Conservation (phyloP, 495 filamentous ascomycete genomes). For the Penicillium turbatum region DNA sequence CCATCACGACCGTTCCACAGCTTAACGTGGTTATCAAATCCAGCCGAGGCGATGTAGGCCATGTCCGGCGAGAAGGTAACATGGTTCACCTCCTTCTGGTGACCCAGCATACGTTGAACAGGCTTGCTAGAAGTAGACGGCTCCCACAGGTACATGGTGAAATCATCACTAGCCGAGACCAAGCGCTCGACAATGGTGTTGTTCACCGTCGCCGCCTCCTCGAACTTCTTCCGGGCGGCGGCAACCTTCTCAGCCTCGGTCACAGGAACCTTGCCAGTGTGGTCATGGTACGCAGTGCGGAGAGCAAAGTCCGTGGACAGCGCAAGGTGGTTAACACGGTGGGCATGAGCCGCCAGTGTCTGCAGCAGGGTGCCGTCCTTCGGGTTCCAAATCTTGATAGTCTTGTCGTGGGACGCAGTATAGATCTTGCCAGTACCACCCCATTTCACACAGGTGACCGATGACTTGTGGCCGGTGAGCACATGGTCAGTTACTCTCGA, state of each 20-base stretch:
- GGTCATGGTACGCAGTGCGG: conserved; percentile 82
- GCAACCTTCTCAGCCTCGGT: conserved; percentile 64
- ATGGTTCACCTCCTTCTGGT: conserved; percentile 95
- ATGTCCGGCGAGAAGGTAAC: conserved; percentile 92
- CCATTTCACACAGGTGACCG: conserved; percentile 90
- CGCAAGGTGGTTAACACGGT: conserved; percentile 95
- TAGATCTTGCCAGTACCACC: conserved; percentile 86
- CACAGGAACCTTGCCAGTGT: conserved; percentile 65
- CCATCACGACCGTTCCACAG: conserved; percentile 73
- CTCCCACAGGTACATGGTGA: conserved; percentile 96
- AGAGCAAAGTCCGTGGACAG: conserved; percentile 91
- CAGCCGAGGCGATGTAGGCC: conserved; percentile 75
- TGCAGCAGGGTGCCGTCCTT: conserved; percentile 72
- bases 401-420: conserved; percentile 87
- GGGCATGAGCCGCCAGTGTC: conserved; percentile 76
- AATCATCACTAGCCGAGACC: conserved; percentile 90
- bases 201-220: conserved; percentile 76
- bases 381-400: conserved; percentile 87
- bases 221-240: conserved; percentile 79
- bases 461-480: conserved; percentile 81
- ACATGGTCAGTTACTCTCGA: conserved; percentile 73
- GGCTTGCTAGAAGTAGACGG: conserved; percentile 76
- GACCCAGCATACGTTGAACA: conserved; percentile 79
- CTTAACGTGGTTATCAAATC: conserved; percentile 91
- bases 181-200: conserved; percentile 79